These are phyloP conservation scores for Pseudogymnoascus verrucosus DNA, from an alignment of 2,329 filamentous ascomycete genomes.

Conservation along the genomic window DNA sequence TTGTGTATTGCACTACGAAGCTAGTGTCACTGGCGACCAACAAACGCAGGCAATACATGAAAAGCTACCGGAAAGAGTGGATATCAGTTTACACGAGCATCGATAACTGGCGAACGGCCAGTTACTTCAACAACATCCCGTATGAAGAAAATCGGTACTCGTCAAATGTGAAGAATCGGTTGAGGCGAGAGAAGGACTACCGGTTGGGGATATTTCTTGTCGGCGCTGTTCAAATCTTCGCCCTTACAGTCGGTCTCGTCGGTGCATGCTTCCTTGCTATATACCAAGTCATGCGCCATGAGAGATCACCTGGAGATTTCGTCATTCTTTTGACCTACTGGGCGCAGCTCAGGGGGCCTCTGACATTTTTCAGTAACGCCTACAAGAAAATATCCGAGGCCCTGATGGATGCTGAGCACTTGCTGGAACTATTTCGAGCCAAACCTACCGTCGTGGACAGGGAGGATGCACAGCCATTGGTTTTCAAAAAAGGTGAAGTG, in stretches of 20 bases:
- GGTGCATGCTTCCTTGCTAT: constrained; percentile 44
- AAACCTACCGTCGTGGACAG: constrained; percentile 47
- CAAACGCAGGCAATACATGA: constrained; percentile 30
- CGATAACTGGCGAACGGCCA: constrained; percentile 33
- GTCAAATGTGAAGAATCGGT: constrained; percentile 30
- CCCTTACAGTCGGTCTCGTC: constrained; percentile 42
- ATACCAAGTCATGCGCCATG: constrained; percentile 41
- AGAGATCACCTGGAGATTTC: constrained; percentile 49
- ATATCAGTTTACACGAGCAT: constrained; percentile 31
- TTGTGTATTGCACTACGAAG: constrained; percentile 42
- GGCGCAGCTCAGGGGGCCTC: constrained; percentile 40
- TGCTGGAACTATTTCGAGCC: constrained; percentile 48
- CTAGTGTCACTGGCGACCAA: constrained; percentile 26
- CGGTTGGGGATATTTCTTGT: constrained; percentile 29
- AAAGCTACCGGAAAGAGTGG: constrained; percentile 28
- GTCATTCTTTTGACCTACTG: constrained; percentile 60
- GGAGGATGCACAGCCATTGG: constrained; percentile 37
- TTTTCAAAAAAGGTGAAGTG: constrained; percentile 40
- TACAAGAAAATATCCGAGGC: constrained; percentile 41
- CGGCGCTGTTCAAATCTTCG: constrained; percentile 35
- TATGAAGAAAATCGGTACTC: background rate
- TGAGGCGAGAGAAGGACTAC: constrained; percentile 29
- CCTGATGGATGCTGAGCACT: constrained; percentile 57
- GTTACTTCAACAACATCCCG: constrained; percentile 12
- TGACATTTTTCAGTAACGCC: constrained; percentile 42